Conservation (phyloP, 2,329 filamentous ascomycete genomes). For the Endothia cerciana region DNA sequence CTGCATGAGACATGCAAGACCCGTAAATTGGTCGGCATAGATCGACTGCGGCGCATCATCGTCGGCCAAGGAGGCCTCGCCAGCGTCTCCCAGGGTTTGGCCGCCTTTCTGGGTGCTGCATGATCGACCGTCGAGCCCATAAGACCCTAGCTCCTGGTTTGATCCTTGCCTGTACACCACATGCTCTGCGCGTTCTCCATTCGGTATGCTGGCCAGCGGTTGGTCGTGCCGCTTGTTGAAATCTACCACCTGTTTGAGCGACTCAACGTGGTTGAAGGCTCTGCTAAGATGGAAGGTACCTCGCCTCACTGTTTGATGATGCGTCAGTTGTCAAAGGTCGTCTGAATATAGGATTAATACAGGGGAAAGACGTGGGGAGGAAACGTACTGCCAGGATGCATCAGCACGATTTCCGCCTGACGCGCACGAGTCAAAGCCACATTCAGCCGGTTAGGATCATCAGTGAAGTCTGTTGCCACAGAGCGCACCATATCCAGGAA, state of each 20-base stretch:
- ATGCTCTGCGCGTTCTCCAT: neutral
- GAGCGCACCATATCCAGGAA: conserved; percentile 48
- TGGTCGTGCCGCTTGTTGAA: conserved; percentile 6
- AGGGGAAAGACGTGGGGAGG: neutral
- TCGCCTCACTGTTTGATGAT: conserved; percentile 12
- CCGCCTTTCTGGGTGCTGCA: neutral
- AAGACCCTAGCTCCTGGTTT: conserved; percentile 8
- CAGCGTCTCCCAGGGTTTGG: neutral
- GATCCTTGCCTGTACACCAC: conserved; percentile 4
- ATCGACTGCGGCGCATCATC: conserved; percentile 18
- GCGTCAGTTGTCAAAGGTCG: neutral
- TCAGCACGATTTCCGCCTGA: conserved; percentile 47
- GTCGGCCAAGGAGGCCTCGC: neutral
- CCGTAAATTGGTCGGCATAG: conserved; percentile 13
- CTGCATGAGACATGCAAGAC: conserved; percentile 16
- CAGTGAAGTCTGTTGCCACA: conserved; percentile 43
- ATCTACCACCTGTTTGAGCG: conserved; percentile 18
- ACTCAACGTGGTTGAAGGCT: conserved; percentile 7
- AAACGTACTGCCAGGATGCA: conserved; percentile 37
- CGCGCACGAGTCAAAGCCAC: conserved; percentile 46
- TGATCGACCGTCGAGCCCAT: conserved; percentile 8
- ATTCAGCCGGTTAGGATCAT: conserved; percentile 45
- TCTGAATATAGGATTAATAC: neutral
- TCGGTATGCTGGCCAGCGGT: neutral
- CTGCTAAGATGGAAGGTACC: neutral